Evolutionary conservation across 352 stramenopile genomes (phyloP).

Genomic region (Pythium angustatum): DNA sequence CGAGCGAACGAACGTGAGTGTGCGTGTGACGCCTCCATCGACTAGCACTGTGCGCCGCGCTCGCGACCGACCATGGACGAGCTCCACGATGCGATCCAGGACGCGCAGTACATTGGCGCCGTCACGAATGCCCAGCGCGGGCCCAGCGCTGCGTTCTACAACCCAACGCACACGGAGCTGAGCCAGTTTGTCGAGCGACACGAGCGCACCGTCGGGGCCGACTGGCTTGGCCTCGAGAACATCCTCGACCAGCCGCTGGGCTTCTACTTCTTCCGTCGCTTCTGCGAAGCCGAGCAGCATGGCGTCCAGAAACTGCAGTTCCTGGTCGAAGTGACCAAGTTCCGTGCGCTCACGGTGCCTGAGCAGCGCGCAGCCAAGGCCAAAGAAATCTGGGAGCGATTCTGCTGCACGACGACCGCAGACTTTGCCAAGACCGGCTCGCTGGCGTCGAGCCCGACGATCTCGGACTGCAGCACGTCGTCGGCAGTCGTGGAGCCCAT

Average conservation of each 20-base stretch:
- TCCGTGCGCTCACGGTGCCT: slow-evolving; percentile 42
- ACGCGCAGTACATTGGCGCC: slow-evolving; percentile 87
- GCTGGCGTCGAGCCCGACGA: slow-evolving; percentile 11
- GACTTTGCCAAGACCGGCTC: slow-evolving; percentile 20
- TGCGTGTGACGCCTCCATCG: not conserved
- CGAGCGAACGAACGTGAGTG: slow-evolving; percentile 1
- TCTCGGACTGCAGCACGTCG: slow-evolving; percentile 10
- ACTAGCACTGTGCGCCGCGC: no score
- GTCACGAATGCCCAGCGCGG: slow-evolving; percentile 75
- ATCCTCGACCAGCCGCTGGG: slow-evolving; percentile 76
- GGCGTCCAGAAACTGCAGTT: slow-evolving; percentile 65
- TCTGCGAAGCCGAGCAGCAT: slow-evolving; percentile 71
- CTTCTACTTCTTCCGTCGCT: slow-evolving; percentile 80
- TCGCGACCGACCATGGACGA: slow-evolving; percentile 86
- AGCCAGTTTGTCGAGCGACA: slow-evolving; percentile 66
- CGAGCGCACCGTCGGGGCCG: slow-evolving; percentile 45
- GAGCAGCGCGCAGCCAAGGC: slow-evolving; percentile 55
- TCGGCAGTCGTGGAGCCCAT: slow-evolving; percentile 19
- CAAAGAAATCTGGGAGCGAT: slow-evolving; percentile 59
- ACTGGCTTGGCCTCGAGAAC: slow-evolving; percentile 71
- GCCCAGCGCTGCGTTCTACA: slow-evolving; percentile 72
- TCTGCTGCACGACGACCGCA: slow-evolving; percentile 35
- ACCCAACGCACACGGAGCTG: slow-evolving; percentile 58
- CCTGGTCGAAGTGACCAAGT: slow-evolving; percentile 76
- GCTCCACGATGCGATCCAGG: slow-evolving; percentile 88